Base-by-base conservation (phyloP, 2,329 filamentous ascomycete genomes). In the Fonsecaea multimorphosa region DNA sequence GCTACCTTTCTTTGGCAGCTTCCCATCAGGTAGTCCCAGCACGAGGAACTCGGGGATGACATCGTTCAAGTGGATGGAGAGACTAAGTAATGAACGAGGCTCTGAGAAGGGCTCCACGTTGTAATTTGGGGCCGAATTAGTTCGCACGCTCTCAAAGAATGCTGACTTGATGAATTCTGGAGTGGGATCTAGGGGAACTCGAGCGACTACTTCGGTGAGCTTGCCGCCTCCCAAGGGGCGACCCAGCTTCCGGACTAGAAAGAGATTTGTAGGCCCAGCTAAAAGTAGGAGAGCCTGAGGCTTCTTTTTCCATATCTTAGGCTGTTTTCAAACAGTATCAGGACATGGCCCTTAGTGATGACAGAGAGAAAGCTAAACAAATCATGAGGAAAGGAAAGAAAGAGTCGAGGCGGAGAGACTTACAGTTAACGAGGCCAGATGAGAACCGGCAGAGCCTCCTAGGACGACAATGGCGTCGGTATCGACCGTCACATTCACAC, bases 141-240 rank as follows among this genome's bases (percentile, higher is more conserved):
- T 36, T 6, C 11, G 6, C 1, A 29, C 29, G 9, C 9, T 36
- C 12, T 24, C 22, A 22, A 55, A 55, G 29, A 55, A 36, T 29
- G 53, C 53, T n/a, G 53, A 55, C 16, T 55, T 55, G 53, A 55
- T 55, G n/a, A 55, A 55, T n/a, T 55, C 53, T 55, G 27, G 27
- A 11, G 53, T n/a, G 3, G 53, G 53, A 8, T 55, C 53, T 9
- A 55, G 1, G 27, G 53, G 53, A 22, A 6, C 7, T 3, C 22
- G 24, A 2, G 14, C 32, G 9, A 55, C n/a, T 8, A 55, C 11
- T 32, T n/a, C 27, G 22, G 11, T 22, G 14, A 55, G 53, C 12
- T 32, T 36, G 53, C 53, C 53, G 11, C 53, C 32, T n/a, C 27
- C 53, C 53, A 55, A n/a, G 3, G 53, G 27, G 8, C 53, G 53